A percentile compares a stretch with the other conserved stretches of the same genome.
phyloP scores from a whole-genome alignment of 2,329 filamentous ascomycete species.

The Fusarium torulosum region DNA sequence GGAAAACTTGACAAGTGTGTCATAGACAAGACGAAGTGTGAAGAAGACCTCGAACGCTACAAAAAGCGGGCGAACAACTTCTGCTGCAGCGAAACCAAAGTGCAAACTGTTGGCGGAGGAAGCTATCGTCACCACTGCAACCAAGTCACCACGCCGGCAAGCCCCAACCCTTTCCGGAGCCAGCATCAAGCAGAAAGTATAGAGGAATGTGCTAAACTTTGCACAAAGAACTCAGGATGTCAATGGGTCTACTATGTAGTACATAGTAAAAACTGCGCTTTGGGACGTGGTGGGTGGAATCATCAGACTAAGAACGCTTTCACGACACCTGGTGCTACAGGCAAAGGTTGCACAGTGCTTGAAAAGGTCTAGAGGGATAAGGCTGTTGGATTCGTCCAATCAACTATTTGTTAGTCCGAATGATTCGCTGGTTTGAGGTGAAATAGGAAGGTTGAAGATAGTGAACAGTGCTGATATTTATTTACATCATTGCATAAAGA shows the following conservation, averaged over 20 bases:
- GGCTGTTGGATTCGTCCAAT: no score
- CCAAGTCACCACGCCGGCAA: background rate
- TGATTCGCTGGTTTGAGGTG: no score
- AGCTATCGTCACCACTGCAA: background rate
- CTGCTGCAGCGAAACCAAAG: background rate
- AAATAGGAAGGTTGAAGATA: no score
- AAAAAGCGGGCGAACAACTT: background rate
- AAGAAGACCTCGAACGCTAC: background rate
- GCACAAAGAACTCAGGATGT: background rate
- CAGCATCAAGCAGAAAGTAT: background rate
- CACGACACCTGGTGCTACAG: background rate
- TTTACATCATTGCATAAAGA: no score
- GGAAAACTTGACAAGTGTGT: background rate
- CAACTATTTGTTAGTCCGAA: no score
- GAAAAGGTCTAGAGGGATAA: background rate
- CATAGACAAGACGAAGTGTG: background rate
- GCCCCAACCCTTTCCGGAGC: background rate
- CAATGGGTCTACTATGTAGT: background rate
- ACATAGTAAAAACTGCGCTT: background rate
- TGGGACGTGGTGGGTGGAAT: background rate
- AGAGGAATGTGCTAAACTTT: background rate
- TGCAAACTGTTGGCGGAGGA: background rate
- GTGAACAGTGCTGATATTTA: no score
- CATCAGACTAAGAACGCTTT: background rate
- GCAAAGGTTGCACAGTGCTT: background rate